Evolutionary conservation across 768 basidiomycete genomes (phyloP).

Genomic region (Rhodocollybia butyracea): DNA sequence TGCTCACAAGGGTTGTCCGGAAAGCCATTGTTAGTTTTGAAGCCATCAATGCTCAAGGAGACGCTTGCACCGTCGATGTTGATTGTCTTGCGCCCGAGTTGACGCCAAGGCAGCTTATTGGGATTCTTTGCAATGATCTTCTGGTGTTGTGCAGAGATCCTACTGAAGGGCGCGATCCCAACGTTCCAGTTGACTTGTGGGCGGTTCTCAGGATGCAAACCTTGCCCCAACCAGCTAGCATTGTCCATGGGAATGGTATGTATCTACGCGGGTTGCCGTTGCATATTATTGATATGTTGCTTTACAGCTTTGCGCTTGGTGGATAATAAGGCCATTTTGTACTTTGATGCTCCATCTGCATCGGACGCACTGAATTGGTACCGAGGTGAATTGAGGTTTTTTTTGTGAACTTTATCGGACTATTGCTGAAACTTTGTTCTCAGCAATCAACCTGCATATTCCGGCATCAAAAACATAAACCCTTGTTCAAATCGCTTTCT

Average conservation of each 20-base stretch:
- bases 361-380: conserved; percentile 89
- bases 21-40: conserved; percentile 82
- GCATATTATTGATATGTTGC: conserved; percentile 5
- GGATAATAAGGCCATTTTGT: conserved; percentile 88
- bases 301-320: conserved; percentile 74
- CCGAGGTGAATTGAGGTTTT: conserved; percentile 56
- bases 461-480: conserved; percentile 70
- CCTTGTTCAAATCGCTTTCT: not conserved
- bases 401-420: not conserved
- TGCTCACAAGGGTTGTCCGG: conserved; percentile 87
- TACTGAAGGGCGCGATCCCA: conserved; percentile 73
- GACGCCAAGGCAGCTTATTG: conserved; percentile 74
- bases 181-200: conserved; percentile 85
- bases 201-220: conserved; percentile 96
- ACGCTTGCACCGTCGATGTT: conserved; percentile 79
- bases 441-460: conserved; percentile 88
- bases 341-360: conserved; percentile 81
- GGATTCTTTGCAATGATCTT: conserved; percentile 90
- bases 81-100: conserved; percentile 87
- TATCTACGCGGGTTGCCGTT: not conserved
- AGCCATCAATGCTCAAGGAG: conserved; percentile 72
- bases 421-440: not conserved
- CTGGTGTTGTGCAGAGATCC: conserved; percentile 90
- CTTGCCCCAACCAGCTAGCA: conserved; percentile 82
- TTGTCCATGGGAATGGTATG: conserved; percentile 82